Evolutionary conservation across 805 yeast species (phyloP).

Genomic region (Kluyveromyces wickerhamii): DNA sequence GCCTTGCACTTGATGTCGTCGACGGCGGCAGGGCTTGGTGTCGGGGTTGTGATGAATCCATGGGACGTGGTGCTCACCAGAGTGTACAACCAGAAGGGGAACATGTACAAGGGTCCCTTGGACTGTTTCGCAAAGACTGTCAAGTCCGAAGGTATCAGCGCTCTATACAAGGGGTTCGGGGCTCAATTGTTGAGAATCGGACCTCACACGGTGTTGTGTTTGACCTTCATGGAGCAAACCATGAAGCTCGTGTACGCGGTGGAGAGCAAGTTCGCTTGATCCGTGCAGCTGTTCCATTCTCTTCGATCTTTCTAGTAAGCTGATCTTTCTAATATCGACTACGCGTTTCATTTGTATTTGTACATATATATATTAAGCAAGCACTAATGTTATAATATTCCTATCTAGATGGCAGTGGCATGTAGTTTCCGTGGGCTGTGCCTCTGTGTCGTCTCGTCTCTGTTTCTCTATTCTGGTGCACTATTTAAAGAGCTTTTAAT

Average conservation of each 20-base stretch:
- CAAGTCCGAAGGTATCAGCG: conserved; percentile 71
- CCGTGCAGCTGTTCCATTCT: too few relatives aligned
- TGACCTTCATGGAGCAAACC: conserved; percentile 94
- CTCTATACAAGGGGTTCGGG: conserved; percentile 89
- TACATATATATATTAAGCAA: too few relatives aligned
- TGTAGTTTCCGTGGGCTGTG: too few relatives aligned
- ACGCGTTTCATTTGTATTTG: too few relatives aligned
- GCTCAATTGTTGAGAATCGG: conserved; percentile 90
- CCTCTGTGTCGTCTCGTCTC: too few relatives aligned
- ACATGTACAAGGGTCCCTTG: conserved; percentile 74
- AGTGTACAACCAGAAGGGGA: conserved; percentile 89
- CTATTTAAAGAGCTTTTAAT: too few relatives aligned
- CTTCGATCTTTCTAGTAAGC: too few relatives aligned
- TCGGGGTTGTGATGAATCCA: conserved; percentile 93
- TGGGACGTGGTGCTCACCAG: conserved; percentile 94
- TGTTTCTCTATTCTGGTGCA: too few relatives aligned
- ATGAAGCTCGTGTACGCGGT: conserved; percentile 49
- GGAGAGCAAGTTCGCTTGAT: conserved; percentile 28
- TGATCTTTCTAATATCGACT: too few relatives aligned
- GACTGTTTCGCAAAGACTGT: conserved; percentile 87
- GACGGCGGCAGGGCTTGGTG: conserved; percentile 81
- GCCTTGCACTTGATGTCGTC: conserved; percentile 65
- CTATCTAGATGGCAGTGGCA: too few relatives aligned
- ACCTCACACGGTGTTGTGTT: conserved; percentile 85
- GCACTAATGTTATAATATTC: too few relatives aligned